phyloP scores from a whole-genome alignment of 2,329 filamentous ascomycete genomes.

The Pseudocercospora macadamiae region DNA sequence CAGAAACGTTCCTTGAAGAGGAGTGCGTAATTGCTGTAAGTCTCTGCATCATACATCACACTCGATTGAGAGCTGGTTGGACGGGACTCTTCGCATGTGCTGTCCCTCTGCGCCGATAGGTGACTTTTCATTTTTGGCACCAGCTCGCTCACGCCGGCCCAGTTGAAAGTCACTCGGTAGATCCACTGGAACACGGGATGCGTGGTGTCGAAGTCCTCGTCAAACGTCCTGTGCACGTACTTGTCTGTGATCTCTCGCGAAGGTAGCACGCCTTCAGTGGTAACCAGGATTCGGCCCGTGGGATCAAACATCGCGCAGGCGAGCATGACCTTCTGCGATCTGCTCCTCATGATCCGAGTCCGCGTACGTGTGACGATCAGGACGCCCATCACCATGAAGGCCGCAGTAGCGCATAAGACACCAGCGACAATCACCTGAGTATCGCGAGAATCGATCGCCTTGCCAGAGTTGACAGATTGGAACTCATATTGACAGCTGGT shows the following conservation, averaged over 20 bases:
- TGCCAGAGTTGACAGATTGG: slow-evolving; percentile 47
- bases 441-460: slow-evolving; percentile 55
- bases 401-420: slow-evolving; percentile 56
- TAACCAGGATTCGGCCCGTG: slow-evolving; percentile 68
- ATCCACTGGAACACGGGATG: slow-evolving; percentile 88
- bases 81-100: slow-evolving; percentile 37
- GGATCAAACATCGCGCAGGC: slow-evolving; percentile 68
- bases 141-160: slow-evolving; percentile 68
- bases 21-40: slow-evolving; percentile 70
- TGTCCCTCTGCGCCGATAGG: slow-evolving; percentile 52
- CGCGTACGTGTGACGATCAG: slow-evolving; percentile 44
- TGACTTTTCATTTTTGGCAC: slow-evolving; percentile 74
- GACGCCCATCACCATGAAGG: slow-evolving; percentile 40
- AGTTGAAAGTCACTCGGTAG: slow-evolving; percentile 78
- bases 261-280: slow-evolving; percentile 69
- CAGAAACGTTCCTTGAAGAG: slow-evolving; percentile 85
- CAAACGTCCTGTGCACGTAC: slow-evolving; percentile 66
- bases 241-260: slow-evolving; percentile 78
- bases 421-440: slow-evolving; percentile 74
- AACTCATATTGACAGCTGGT: slow-evolving; percentile 70
- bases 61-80: slow-evolving; percentile 36
- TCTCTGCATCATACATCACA: slow-evolving; percentile 54
- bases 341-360: slow-evolving; percentile 43
- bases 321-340: slow-evolving; percentile 58
- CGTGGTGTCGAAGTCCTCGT: slow-evolving; percentile 73